Conservation (phyloP, 441 rosid genomes). For the Arabidopsis lyrata region DNA sequence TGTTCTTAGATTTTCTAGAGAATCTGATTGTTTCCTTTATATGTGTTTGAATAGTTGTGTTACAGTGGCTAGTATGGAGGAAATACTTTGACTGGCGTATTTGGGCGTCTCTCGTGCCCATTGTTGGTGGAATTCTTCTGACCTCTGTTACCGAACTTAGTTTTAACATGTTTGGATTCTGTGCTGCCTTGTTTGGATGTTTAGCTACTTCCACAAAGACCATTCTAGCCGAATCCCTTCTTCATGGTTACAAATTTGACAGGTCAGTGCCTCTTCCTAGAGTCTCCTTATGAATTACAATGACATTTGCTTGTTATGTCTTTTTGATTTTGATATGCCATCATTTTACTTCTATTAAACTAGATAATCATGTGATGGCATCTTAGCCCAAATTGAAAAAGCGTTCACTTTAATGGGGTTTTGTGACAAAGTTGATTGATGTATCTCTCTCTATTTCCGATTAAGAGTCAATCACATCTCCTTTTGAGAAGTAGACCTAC, state of each 20-base stretch:
- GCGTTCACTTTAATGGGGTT: not conserved
- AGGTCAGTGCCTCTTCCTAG: constrained; percentile 56
- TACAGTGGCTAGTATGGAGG: constrained; percentile 98
- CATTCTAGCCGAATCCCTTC: constrained; percentile 96
- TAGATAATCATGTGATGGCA: constrained; percentile 24
- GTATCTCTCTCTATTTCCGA: not conserved
- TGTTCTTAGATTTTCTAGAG: not conserved
- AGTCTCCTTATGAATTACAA: not conserved
- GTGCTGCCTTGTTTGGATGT: constrained; percentile 98
- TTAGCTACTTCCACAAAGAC: constrained; percentile 99
- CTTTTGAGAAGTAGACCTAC: constrained; percentile 8
- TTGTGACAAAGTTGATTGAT: not conserved
- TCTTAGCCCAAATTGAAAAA: constrained; percentile 21
- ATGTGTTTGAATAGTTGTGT: constrained; percentile 67
- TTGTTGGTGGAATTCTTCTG: constrained; percentile 96
- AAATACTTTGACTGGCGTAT: constrained; percentile 97
- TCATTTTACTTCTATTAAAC: not conserved
- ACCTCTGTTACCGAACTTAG: constrained; percentile 96
- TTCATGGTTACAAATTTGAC: constrained; percentile 98
- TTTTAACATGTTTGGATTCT: constrained; percentile 95
- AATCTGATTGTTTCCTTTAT: constrained; percentile 29
- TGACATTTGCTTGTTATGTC: constrained; percentile 2
- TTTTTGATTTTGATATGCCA: constrained; percentile 1
- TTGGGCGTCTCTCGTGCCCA: constrained; percentile 95
- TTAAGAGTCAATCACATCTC: constrained; percentile 10